Evolutionary conservation across 1,284 basidiomycete genomes (phyloP).

Genomic region (Naganishia albida): DNA sequence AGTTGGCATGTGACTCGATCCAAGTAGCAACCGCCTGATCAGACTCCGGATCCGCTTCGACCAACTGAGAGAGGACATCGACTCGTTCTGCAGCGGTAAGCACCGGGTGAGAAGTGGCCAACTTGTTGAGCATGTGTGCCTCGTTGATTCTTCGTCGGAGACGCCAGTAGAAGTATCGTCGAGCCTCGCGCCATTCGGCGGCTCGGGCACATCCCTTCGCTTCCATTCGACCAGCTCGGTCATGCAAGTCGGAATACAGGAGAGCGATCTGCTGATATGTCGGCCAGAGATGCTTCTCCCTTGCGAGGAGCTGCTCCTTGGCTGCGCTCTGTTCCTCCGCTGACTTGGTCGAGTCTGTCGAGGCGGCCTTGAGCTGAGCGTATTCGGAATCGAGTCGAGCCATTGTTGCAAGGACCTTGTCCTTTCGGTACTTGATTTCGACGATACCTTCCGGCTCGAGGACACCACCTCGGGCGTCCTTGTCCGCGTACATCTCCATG

Average conservation of each 20-base stretch:
- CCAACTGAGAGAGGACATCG: constrained; percentile 45
- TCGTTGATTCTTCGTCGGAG: constrained; percentile 64
- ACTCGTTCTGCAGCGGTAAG: constrained; percentile 50
- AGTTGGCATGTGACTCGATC: constrained; percentile 48
- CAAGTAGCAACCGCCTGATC: constrained; percentile 51
- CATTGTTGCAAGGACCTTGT: constrained; percentile 89
- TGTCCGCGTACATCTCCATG: constrained; percentile 99
- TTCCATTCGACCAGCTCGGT: constrained; percentile 94
- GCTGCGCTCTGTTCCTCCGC: constrained; percentile 73
- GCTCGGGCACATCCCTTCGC: constrained; percentile 90
- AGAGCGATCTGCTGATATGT: constrained; percentile 92
- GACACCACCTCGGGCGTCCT: constrained; percentile 93
- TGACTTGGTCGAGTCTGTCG: constrained; percentile 70
- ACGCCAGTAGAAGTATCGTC: constrained; percentile 95
- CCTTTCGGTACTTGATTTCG: constrained; percentile 79
- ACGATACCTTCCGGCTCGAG: constrained; percentile 97
- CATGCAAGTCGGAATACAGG: constrained; percentile 91
- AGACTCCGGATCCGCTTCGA: constrained; percentile 43
- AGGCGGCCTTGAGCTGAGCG: constrained; percentile 75
- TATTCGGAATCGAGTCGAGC: constrained; percentile 87
- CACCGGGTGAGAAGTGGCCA: constrained; percentile 51
- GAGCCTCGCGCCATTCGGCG: constrained; percentile 82
- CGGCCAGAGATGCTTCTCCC: constrained; percentile 82
- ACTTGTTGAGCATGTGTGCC: constrained; percentile 54
- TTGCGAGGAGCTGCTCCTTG: constrained; percentile 66